Conservation (phyloP, 768 basidiomycete species). For the Suillus subluteus region DNA sequence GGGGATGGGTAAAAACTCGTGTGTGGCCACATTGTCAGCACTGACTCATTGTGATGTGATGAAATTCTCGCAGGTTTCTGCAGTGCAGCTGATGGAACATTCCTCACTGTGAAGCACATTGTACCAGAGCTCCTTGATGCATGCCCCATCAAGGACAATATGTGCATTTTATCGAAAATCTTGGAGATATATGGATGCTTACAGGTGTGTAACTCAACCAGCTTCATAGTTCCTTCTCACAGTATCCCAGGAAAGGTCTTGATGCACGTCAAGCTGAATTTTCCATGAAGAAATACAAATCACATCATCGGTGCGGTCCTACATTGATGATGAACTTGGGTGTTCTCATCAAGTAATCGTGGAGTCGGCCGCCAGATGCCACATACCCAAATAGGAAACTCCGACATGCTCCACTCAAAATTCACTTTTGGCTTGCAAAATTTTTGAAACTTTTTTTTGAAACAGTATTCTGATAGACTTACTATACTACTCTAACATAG, state of each 20-base stretch:
- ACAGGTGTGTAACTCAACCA: not conserved
- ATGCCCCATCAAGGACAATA: too few species aligned
- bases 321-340: constrained; percentile 5
- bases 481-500: not conserved
- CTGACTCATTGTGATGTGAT: too few species aligned
- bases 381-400: not conserved
- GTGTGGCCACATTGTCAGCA: too few species aligned
- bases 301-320: not conserved
- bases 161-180: too few species aligned
- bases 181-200: constrained; percentile 4
- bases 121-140: too few species aligned
- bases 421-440: not conserved
- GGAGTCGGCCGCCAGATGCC: not conserved
- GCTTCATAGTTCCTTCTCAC: not conserved
- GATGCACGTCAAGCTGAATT: not conserved
- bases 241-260: not conserved
- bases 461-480: constrained; percentile 1
- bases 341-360: not conserved
- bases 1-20: too few species aligned
- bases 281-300: not conserved
- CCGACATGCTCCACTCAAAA: not conserved
- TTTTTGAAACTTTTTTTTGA: not conserved
- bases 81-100: too few species aligned
- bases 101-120: too few species aligned
- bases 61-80: too few species aligned